Conservation (phyloP, 768 basidiomycete genomes). For the Daedalea quercina region DNA sequence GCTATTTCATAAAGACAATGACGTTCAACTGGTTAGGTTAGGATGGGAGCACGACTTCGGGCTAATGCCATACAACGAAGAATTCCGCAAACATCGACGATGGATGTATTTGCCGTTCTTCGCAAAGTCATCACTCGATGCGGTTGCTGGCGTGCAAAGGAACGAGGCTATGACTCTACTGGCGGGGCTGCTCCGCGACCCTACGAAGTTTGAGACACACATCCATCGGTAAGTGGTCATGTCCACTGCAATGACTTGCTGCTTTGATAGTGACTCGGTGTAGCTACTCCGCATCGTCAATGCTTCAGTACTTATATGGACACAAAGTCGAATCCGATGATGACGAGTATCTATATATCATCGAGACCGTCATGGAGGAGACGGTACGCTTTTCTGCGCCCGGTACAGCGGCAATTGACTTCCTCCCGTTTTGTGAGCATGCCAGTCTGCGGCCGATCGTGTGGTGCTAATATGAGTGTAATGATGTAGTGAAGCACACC, state of each 20-base stretch:
- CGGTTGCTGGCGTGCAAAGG: background rate
- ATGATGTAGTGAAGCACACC: slow-evolving; percentile 13
- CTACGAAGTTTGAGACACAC: background rate
- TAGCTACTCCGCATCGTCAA: background rate
- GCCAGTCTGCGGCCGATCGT: background rate
- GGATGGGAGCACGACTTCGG: background rate
- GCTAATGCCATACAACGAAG: background rate
- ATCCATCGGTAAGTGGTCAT: background rate
- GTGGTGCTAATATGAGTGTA: background rate
- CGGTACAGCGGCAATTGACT: slow-evolving; percentile 24
- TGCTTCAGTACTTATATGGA: slow-evolving; percentile 8
- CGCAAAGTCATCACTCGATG: background rate
- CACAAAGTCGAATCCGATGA: slow-evolving; percentile 22
- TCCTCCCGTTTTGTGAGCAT: slow-evolving; percentile 25
- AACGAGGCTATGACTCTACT: background rate
- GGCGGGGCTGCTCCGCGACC: background rate
- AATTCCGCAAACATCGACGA: background rate
- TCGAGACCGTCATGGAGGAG: slow-evolving; percentile 18
- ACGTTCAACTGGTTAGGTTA: background rate
- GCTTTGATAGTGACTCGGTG: background rate
- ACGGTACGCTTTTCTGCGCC: slow-evolving; percentile 14
- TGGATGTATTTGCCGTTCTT: background rate
- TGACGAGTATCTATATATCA: slow-evolving; percentile 22
- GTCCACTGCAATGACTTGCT: background rate
- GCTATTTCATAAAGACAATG: background rate